Conservation (phyloP, 2,329 filamentous ascomycete species). For the Colletotrichum brevisporum region DNA sequence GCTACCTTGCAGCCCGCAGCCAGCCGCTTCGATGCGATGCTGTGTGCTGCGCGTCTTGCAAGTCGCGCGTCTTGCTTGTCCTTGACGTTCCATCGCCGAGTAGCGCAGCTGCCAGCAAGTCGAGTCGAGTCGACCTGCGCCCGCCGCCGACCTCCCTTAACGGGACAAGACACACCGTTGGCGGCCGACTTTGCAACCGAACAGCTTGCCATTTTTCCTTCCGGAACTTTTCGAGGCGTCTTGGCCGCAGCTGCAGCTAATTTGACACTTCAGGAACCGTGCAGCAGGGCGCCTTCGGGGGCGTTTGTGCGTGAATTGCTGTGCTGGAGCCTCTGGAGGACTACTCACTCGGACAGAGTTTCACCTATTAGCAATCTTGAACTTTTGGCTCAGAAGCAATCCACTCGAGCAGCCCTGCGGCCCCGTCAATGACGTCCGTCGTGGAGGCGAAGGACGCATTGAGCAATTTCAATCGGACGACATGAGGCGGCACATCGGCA, state of each 20-base stretch:
- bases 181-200: conserved; percentile 16
- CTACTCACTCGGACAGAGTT: background rate
- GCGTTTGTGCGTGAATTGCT: conserved; percentile 17
- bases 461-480: conserved; percentile 38
- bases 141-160: background rate
- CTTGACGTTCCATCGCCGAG: conserved; percentile 36
- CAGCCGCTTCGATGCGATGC: conserved; percentile 34
- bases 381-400: conserved; percentile 4
- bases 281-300: background rate
- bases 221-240: conserved; percentile 34
- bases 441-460: conserved; percentile 37
- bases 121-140: background rate
- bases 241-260: conserved; percentile 37
- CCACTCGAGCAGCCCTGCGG: conserved; percentile 14
- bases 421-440: conserved; percentile 32
- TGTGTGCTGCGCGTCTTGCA: conserved; percentile 12
- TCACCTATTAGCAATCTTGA: conserved; percentile 14
- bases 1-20: conserved; percentile 19
- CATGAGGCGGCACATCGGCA: conserved; percentile 31
- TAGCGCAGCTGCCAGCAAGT: background rate
- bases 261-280: conserved; percentile 10
- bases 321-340: background rate
- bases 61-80: background rate
- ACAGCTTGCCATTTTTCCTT: conserved; percentile 30
- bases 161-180: conserved; percentile 7